phyloP scores from a whole-genome alignment of 1,284 basidiomycete species.

The Cryptococcus sp. region DNA sequence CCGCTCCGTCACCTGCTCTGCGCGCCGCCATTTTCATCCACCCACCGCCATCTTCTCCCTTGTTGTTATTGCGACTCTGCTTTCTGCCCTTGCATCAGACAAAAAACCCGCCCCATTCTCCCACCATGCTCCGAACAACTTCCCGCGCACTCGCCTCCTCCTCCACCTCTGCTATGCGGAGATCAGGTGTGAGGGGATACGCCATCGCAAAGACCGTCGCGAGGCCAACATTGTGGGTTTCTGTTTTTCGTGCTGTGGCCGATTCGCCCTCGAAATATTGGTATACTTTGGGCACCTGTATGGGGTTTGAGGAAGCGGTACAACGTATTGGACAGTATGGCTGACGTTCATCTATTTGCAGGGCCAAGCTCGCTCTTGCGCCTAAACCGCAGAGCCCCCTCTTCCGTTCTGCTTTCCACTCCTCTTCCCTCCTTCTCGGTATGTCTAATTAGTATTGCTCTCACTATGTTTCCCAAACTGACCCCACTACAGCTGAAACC shows the following conservation, averaged over 20 bases:
- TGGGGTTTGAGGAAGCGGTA: no score
- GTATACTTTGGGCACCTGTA: not conserved
- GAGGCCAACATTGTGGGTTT: constrained; percentile 15
- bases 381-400: constrained; percentile 12
- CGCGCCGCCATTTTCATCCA: not conserved
- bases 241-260: not conserved
- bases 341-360: not conserved
- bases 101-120: not conserved
- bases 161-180: constrained; percentile 14
- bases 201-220: constrained; percentile 15
- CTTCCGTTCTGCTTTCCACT: constrained; percentile 30
- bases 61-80: no score
- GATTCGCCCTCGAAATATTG: not conserved
- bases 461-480: not conserved
- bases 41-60: not conserved
- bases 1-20: not conserved
- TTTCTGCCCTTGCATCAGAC: no score
- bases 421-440: constrained; percentile 38
- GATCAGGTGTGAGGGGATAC: constrained; percentile 9
- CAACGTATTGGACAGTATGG: not conserved
- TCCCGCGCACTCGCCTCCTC: constrained; percentile 29
- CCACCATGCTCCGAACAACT: constrained; percentile 38
- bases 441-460: no score
- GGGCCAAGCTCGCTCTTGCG: constrained; percentile 7
- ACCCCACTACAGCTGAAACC: constrained; percentile 56